Evolutionary conservation across 2,329 filamentous ascomycete genomes (phyloP).

Genomic region (Apiospora saccharicola): DNA sequence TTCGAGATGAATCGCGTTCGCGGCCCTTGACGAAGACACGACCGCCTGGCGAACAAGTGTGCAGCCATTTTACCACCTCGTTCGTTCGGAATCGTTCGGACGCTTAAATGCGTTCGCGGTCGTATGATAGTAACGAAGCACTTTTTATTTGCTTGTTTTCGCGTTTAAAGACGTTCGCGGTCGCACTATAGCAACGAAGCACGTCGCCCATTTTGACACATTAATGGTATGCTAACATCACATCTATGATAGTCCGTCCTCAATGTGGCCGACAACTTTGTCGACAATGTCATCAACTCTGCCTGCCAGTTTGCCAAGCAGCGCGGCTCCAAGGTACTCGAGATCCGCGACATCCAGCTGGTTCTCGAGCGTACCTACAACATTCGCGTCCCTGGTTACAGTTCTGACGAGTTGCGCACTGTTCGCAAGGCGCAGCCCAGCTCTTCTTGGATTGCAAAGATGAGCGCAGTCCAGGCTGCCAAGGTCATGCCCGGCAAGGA

Average conservation of each 20-base stretch:
- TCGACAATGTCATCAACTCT: slow-evolving; percentile 86
- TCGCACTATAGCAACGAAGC: not conserved
- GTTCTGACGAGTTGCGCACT: slow-evolving; percentile 90
- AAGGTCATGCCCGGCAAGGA: slow-evolving; percentile 77
- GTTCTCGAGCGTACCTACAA: slow-evolving; percentile 87
- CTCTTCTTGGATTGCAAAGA: slow-evolving; percentile 91
- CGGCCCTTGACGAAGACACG: too few relatives aligned
- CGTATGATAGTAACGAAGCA: too few relatives aligned
- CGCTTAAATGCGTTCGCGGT: too few relatives aligned
- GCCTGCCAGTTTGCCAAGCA: slow-evolving; percentile 94
- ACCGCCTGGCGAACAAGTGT: too few relatives aligned
- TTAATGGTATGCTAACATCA: not conserved
- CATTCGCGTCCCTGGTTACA: slow-evolving; percentile 92
- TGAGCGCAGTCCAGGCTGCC: slow-evolving; percentile 93
- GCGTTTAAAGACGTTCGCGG: not conserved
- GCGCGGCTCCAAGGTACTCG: slow-evolving; percentile 86
- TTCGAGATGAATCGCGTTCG: too few relatives aligned
- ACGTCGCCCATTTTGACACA: not conserved
- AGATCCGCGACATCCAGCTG: slow-evolving; percentile 86
- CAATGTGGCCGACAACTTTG: slow-evolving; percentile 89
- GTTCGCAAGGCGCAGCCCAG: slow-evolving; percentile 93
- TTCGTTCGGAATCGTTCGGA: too few relatives aligned
- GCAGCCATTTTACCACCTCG: too few relatives aligned
- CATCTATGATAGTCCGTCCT: slow-evolving; percentile 73
- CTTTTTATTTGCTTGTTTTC: not conserved